Evolutionary conservation across 352 stramenopile species (phyloP).

Genomic region (Plasmopara viticola): DNA sequence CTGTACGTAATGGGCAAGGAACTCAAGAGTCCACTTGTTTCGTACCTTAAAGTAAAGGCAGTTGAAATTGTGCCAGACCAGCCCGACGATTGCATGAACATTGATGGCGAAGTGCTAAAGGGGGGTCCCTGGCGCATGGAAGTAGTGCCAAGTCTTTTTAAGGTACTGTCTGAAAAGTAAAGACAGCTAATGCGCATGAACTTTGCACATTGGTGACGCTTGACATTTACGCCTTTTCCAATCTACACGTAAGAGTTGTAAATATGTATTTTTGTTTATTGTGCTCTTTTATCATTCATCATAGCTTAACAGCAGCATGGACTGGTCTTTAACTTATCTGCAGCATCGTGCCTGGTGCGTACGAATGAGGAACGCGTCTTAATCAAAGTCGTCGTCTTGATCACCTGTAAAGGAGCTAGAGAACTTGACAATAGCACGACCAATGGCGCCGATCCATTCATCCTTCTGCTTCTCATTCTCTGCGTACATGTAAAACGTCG

Average conservation of each 20-base stretch:
- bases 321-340: background rate
- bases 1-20: constrained; percentile 75
- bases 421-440: constrained; percentile 96
- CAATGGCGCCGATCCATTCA: constrained; percentile 93
- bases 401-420: constrained; percentile 94
- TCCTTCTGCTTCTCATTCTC: constrained; percentile 90
- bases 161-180: constrained; percentile 81
- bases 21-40: constrained; percentile 55
- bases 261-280: constrained; percentile 21
- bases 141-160: constrained; percentile 81
- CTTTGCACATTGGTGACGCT: constrained; percentile 6
- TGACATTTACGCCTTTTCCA: constrained; percentile 13
- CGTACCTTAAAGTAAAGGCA: constrained; percentile 78
- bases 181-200: constrained; percentile 14
- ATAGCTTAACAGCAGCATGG: background rate
- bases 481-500: constrained; percentile 90
- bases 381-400: constrained; percentile 59
- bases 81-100: constrained; percentile 66
- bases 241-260: constrained; percentile 23
- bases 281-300: background rate
- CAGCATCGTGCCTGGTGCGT: background rate
- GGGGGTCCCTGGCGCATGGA: constrained; percentile 76
- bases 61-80: constrained; percentile 64
- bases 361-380: background rate
- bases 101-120: constrained; percentile 68